Percentiles rank a stretch among this genome's conserved stretches.
Evolutionary conservation across 345 rosid genomes (phyloP).

Genomic region (Acer saccharum): DNA sequence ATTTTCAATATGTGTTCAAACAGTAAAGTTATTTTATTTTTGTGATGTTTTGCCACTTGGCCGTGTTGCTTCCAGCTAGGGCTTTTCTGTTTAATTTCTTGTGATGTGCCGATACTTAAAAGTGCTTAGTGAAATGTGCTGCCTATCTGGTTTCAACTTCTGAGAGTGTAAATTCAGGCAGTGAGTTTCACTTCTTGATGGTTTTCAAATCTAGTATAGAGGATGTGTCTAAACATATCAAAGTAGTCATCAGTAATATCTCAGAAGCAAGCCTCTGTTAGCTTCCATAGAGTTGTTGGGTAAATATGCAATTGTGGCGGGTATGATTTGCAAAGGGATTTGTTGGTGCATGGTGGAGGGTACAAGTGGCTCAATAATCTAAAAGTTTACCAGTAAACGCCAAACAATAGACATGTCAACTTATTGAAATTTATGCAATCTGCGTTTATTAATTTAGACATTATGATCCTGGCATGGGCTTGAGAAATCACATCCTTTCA

Average conservation of each 20-base stretch:
- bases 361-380: constrained; percentile 7
- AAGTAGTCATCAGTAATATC: not conserved
- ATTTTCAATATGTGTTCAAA: not conserved
- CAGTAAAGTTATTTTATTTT: not conserved
- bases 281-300: not conserved
- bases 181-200: not conserved
- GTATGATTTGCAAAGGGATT: constrained; percentile 6
- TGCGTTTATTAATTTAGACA: no score
- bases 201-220: not conserved
- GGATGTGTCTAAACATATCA: not conserved
- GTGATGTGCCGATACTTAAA: not conserved
- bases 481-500: not conserved
- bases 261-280: not conserved
- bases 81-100: not conserved
- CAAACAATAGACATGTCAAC: not conserved
- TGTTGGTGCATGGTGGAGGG: constrained; percentile 5
- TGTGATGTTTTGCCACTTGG: not conserved
- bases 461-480: not conserved
- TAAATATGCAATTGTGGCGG: constrained; percentile 12
- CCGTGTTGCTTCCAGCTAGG: not conserved
- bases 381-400: not conserved
- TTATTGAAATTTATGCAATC: no score
- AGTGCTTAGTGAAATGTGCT: not conserved
- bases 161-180: not conserved
- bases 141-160: constrained; percentile 11